Conservation (phyloP, 2,329 filamentous ascomycete genomes). For the Annulohypoxylon truncatum region DNA sequence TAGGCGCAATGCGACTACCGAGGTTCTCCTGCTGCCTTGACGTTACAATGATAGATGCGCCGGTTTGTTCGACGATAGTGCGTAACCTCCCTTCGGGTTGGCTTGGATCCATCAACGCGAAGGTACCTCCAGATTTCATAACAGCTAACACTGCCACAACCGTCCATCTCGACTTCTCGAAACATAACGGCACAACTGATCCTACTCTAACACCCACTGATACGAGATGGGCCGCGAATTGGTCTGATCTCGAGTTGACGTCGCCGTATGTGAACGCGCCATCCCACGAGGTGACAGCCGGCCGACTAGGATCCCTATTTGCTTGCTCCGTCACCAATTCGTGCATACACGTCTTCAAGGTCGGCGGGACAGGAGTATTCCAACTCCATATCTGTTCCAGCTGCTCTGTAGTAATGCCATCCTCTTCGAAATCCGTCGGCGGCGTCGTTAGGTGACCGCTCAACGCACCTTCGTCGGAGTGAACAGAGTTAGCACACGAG, state of each 20-base stretch:
- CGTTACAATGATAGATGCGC: constrained; percentile 55
- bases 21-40: constrained; percentile 55
- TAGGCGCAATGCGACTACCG: constrained; percentile 53
- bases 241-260: constrained; percentile 56
- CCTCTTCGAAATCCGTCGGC: constrained; percentile 47
- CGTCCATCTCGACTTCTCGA: constrained; percentile 62
- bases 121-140: constrained; percentile 62
- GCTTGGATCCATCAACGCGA: constrained; percentile 60
- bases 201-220: constrained; percentile 53
- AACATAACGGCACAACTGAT: constrained; percentile 61
- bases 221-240: constrained; percentile 55
- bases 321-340: constrained; percentile 58
- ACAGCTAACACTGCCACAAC: constrained; percentile 58
- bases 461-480: constrained; percentile 41
- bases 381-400: constrained; percentile 60
- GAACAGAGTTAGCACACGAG: constrained; percentile 33
- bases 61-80: constrained; percentile 59
- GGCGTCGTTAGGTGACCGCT: constrained; percentile 44
- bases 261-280: constrained; percentile 60
- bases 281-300: constrained; percentile 64
- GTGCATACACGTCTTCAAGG: constrained; percentile 59
- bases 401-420: constrained; percentile 51
- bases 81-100: constrained; percentile 59
- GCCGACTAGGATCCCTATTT: constrained; percentile 51
- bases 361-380: constrained; percentile 57